Evolutionary conservation across 163 green algal genomes (phyloP).

Genomic region (Chlamydomonas reinhardtii): DNA sequence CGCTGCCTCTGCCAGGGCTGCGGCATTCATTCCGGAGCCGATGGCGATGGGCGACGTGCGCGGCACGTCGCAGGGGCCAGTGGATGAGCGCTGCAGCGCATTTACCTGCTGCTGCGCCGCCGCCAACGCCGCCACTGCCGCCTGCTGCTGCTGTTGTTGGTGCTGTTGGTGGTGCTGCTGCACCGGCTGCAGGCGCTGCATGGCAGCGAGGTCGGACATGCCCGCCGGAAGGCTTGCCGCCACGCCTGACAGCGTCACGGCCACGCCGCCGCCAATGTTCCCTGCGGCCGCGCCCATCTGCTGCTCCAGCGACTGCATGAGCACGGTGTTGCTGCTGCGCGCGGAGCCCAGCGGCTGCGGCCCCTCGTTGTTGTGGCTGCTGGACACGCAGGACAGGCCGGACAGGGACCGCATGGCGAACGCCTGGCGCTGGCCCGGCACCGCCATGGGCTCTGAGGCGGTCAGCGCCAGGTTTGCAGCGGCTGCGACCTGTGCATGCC

Average conservation of each 20-base stretch:
- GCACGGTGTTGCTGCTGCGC: conserved; percentile 16
- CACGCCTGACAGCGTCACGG: no score
- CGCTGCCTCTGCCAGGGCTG: not conserved
- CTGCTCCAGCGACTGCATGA: conserved; percentile 18
- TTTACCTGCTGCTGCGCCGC: conserved; percentile 15
- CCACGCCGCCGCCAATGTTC: no score
- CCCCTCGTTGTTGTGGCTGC: conserved; percentile 11
- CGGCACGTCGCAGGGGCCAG: conserved; percentile 11
- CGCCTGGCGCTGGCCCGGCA: conserved; percentile 7
- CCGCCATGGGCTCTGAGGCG: conserved; percentile 32
- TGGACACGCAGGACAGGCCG: conserved; percentile 21
- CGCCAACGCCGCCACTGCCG: not conserved
- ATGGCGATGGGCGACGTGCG: conserved; percentile 32
- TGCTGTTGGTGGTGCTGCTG: no score
- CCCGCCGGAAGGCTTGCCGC: not conserved
- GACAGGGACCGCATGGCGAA: conserved; percentile 5
- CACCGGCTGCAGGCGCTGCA: conserved; percentile 21
- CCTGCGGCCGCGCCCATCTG: conserved; percentile 2
- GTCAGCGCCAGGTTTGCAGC: not conserved
- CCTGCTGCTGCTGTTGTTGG: conserved; percentile 6
- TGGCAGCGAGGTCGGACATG: not conserved
- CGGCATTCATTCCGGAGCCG: not conserved
- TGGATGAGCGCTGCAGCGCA: conserved; percentile 21
- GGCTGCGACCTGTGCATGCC: not conserved
- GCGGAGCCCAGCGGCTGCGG: conserved; percentile 20